Evolutionary conservation across 345 rosid species (phyloP), one percentile per base, ranked within the genome.

Genomic region (Eucalyptus regnans): DNA sequence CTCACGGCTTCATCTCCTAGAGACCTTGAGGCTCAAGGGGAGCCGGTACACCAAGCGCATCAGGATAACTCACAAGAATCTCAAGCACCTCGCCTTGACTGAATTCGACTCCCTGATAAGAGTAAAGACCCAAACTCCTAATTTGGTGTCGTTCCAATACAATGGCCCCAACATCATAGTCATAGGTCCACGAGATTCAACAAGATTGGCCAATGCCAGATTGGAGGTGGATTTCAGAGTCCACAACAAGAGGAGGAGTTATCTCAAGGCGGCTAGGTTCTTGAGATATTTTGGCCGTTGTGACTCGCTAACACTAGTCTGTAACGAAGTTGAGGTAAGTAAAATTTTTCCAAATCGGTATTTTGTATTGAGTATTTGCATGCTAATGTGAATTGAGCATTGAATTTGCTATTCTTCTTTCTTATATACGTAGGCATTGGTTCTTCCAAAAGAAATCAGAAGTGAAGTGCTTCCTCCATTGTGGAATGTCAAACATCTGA

Each of bases 361-460:
- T 17, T 68, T 33, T 9, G 12, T 17, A 71, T 17, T 3, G 44
- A 33, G 23, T 33, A 33, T 33, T 33, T 18, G 2, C 44, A 71
- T 71, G 4, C 2, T 33, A 71, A 33, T 18, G 2, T 17, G 81
- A 17, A 71, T 0, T 1, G 1, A 33, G 25, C 1, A 33, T 33
- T 71, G 13, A 33, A 41, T 41, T 5, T 33, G 4, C 44, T 33
- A 8, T 16, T 31, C 4, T 22, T 18, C 25, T 9, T 68, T 8
- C 4, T 51, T 51, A 2, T 33, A 33, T 68, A 7, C 1, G 0
- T 8, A 33, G 80, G 80, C 44, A 68, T 68, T 68, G 2, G 1
- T 71, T 37, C 25, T 71, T 33, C 44, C 46, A 5, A 12, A 71
- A 18, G 46, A 71, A 71, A 17, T 71, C 1, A 33, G 3, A 71